A percentile compares a stretch with the other conserved stretches of the same genome.
phyloP scores from a whole-genome alignment of 1,139 yeast genomes.

The Blastobotrys buckinghamii region DNA sequence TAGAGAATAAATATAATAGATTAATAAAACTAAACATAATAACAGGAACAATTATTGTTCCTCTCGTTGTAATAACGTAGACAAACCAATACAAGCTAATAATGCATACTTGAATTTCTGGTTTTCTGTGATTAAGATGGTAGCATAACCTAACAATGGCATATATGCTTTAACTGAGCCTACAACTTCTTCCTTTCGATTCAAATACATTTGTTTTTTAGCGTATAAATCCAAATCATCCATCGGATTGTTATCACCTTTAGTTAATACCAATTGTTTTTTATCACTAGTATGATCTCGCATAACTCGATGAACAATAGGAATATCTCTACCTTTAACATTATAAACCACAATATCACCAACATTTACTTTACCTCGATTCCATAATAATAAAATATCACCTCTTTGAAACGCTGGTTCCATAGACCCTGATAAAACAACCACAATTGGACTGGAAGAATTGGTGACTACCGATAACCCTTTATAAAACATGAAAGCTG shows the following conservation, averaged over 20 bases:
- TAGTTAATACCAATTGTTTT: conserved; percentile 77
- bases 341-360: conserved; percentile 99
- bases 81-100: conserved; percentile 59
- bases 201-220: conserved; percentile 66
- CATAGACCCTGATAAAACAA: conserved; percentile 96
- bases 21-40: neutral
- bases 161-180: conserved; percentile 90
- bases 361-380: conserved; percentile 65
- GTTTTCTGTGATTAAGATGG: conserved; percentile 89
- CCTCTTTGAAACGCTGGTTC: conserved; percentile 99
- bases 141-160: conserved; percentile 89
- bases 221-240: conserved; percentile 88
- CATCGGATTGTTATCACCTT: conserved; percentile 93
- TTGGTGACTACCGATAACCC: conserved; percentile 70
- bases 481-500: conserved; percentile 93
- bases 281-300: conserved; percentile 56
- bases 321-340: conserved; percentile 70
- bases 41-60: conserved; percentile 27
- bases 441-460: conserved; percentile 92
- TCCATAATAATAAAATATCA: conserved; percentile 87
- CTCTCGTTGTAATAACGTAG: conserved; percentile 30
- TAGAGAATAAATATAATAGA: neutral
- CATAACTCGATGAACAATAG: conserved; percentile 92
- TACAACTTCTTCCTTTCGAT: conserved; percentile 68
- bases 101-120: conserved; percentile 66